Base-by-base conservation (phyloP, 306 rosid genomes). In the Luffa aegyptiaca region DNA sequence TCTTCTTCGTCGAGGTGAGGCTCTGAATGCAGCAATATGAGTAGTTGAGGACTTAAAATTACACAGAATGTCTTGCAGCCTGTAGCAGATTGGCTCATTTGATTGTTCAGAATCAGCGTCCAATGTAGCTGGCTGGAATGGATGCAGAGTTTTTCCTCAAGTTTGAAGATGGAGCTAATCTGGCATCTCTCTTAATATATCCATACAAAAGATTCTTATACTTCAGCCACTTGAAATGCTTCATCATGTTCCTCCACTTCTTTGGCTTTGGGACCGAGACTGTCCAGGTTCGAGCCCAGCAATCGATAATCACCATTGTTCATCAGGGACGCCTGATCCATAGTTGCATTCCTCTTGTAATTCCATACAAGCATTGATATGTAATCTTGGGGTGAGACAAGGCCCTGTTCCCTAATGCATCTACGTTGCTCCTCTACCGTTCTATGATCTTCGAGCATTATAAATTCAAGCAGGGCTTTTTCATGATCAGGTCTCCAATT, bases 311-410 rank as follows among this genome's bases (percentile, higher is more conserved):
- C 83, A 39, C 71, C 59, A 69, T 80, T 83, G 78, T 59, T 86
- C 46, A 79, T 65, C 56, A 79, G 77, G 42, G 97, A 89, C 44
- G 83, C 85, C 59, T 88, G 90, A 81, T 92, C 97, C 61, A 82
- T 72, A 48, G 83, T 73, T 81, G 91, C 83, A 77, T 84, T 94
- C 84, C 86, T 91, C 87, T 94, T 94, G 84, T 92, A 92, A 84
- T 94, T 94, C 98, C 98, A 94, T 55, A 94, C 98, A 83, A 94
- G 98, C 97, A 92, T 92, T 56, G 98, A 94, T 78, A 90, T 84
- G 80, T 92, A 92, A 85, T 94, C 97, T 82, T 94, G 98, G 49
- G 97, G 95, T 17, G 96, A 80, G 80, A 94, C 90, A 81, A 92
- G 98, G 55, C 98, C 98, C 73, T 88, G 90, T 76, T 94, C 95